phyloP scores from a whole-genome alignment of 2,329 filamentous ascomycete species.

The Fusarium ramigenum region DNA sequence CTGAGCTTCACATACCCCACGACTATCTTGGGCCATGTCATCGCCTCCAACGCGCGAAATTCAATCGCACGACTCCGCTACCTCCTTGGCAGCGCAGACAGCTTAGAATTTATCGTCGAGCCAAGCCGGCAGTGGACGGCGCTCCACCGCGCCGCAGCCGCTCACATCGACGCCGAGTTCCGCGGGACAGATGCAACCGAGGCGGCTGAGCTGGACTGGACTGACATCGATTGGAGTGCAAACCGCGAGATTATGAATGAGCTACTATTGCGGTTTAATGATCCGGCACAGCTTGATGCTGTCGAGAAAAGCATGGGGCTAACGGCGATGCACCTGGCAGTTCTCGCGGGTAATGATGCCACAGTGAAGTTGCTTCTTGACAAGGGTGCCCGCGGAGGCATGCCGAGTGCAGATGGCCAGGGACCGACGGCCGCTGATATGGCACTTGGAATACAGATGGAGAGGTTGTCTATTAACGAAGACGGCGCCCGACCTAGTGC shows the following conservation, averaged over 20 bases:
- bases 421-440: neutral
- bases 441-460: neutral
- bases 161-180: neutral
- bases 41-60: neutral
- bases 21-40: neutral
- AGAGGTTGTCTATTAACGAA: neutral
- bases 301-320: neutral
- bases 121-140: neutral
- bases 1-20: neutral
- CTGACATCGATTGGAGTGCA: neutral
- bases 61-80: neutral
- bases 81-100: neutral
- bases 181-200: neutral
- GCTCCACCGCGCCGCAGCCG: neutral
- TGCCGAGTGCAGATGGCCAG: neutral
- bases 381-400: neutral
- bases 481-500: fast-evolving
- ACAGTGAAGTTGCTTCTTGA: neutral
- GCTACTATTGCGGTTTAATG: fast-evolving
- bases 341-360: neutral
- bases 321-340: neutral
- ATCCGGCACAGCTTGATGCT: neutral
- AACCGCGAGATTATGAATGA: neutral
- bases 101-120: neutral
- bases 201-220: neutral